A percentile compares a stretch with the other conserved stretches of the same genome.
Conservation (phyloP, 177 flowering plant genomes). For the Vitis hybrid region DNA sequence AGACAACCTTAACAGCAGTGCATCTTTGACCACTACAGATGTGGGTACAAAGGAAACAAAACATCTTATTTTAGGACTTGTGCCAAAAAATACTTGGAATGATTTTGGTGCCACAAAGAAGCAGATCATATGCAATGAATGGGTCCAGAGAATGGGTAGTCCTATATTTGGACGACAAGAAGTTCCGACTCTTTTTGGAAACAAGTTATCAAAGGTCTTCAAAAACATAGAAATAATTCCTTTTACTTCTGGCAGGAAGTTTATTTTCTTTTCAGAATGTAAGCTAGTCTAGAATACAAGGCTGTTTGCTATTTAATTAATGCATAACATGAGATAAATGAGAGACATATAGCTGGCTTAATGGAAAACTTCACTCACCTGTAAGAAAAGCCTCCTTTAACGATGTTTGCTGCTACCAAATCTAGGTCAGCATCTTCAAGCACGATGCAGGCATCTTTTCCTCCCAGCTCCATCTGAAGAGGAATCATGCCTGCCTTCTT, state of each 20-base stretch:
- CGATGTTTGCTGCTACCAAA: constrained; percentile 77
- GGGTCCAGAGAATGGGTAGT: too few species aligned
- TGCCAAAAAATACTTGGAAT: not conserved
- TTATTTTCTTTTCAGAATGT: too few species aligned
- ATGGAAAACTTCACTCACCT: constrained; percentile 40
- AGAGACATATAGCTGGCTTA: not conserved
- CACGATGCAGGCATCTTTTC: constrained; percentile 98
- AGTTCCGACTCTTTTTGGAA: too few species aligned
- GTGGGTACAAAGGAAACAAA: not conserved
- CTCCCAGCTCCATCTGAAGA: constrained; percentile 98
- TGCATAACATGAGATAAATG: too few species aligned
- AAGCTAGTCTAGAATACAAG: too few species aligned
- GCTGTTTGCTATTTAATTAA: too few species aligned
- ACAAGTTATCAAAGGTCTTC: too few species aligned
- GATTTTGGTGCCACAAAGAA: not conserved
- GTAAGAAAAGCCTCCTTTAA: constrained; percentile 98
- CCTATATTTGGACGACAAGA: too few species aligned
- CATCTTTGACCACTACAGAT: constrained; percentile 88
- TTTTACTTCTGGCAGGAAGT: too few species aligned
- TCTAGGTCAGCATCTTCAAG: constrained; percentile 98
- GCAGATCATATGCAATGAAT: too few species aligned
- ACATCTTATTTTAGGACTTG: not conserved
- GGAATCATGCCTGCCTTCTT: constrained; percentile 99
- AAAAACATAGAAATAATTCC: too few species aligned
- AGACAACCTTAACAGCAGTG: constrained; percentile 92